Evolutionary conservation across 73 alveolate species (phyloP).

Genomic region (Tetrahymena elliotti): DNA sequence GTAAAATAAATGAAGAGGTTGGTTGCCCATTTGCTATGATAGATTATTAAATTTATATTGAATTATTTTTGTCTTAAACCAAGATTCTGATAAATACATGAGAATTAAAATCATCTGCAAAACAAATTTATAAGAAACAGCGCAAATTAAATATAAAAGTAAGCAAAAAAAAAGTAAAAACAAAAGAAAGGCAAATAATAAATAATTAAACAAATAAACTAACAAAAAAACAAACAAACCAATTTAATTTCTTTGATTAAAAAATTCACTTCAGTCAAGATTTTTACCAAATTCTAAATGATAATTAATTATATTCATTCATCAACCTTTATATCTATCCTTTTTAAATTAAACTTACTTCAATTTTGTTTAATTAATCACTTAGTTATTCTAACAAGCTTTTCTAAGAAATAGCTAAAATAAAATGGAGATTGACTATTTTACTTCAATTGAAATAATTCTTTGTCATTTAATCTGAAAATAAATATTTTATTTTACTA

Average conservation of each 20-base stretch:
- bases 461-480: no score
- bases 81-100: neutral
- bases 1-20: neutral
- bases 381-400: no score
- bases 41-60: neutral
- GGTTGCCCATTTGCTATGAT: neutral
- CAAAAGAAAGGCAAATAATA: neutral
- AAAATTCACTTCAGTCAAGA: neutral
- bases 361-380: no score
- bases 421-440: no score
- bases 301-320: no score
- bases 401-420: no score
- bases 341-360: no score
- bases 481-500: no score
- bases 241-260: neutral
- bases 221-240: neutral
- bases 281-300: neutral
- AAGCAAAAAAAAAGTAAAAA: neutral
- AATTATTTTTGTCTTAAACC: neutral
- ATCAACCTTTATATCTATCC: no score
- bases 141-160: neutral
- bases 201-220: neutral
- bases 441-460: no score
- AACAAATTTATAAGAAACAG: neutral
- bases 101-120: neutral